A percentile compares a stretch with the other conserved stretches of the same genome.
These are phyloP conservation scores for Teunomyces stri DNA, from an alignment of 805 yeast species.

Conservation along the genomic window DNA sequence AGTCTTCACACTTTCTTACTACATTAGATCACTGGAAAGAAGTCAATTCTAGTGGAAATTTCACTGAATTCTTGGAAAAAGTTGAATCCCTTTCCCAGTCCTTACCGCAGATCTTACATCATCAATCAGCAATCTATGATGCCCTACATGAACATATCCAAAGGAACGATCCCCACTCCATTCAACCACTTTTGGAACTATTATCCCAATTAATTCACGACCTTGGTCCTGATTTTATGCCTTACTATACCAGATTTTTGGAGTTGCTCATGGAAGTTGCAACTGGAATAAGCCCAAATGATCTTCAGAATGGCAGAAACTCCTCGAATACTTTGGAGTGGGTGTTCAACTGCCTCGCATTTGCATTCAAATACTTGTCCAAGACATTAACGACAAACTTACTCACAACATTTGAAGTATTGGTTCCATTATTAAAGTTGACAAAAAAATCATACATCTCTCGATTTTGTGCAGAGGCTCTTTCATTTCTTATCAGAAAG, in stretches of 20 bases:
- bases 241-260: slow-evolving; percentile 58
- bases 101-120: slow-evolving; percentile 76
- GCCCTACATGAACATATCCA: slow-evolving; percentile 46
- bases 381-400: slow-evolving; percentile 61
- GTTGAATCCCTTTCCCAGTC: slow-evolving; percentile 60
- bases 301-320: slow-evolving; percentile 52
- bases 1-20: slow-evolving; percentile 73
- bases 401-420: slow-evolving; percentile 61
- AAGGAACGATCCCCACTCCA: slow-evolving; percentile 62
- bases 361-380: slow-evolving; percentile 82
- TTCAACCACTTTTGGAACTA: slow-evolving; percentile 76
- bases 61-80: slow-evolving; percentile 58
- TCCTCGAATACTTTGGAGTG: slow-evolving; percentile 70
- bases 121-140: slow-evolving; percentile 58
- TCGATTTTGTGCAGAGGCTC: slow-evolving; percentile 86
- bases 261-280: slow-evolving; percentile 49
- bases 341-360: slow-evolving; percentile 82
- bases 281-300: slow-evolving; percentile 34
- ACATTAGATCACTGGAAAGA: slow-evolving; percentile 87
- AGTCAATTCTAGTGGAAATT: slow-evolving; percentile 71
- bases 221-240: slow-evolving; percentile 85
- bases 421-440: slow-evolving; percentile 63
- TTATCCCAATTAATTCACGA: slow-evolving; percentile 87
- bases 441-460: slow-evolving; percentile 61
- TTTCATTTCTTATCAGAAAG: slow-evolving; percentile 79